phyloP scores from a whole-genome alignment of 768 basidiomycete genomes.

The Tulasnella sp. region DNA sequence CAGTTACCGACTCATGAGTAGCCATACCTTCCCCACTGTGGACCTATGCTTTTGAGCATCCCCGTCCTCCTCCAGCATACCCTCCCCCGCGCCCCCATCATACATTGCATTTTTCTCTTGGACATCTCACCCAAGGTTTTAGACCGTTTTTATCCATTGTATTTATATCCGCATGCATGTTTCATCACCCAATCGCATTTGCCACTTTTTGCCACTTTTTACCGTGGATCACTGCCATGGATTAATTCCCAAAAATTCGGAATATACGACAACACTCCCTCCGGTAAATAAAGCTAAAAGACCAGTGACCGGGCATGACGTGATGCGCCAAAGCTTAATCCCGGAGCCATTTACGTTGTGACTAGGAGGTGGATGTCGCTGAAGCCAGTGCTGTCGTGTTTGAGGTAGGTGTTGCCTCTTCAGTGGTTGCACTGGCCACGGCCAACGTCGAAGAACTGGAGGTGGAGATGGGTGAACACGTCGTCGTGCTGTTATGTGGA shows the following conservation, averaged over 20 bases:
- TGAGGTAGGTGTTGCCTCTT: neutral
- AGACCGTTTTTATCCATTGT: too few species aligned
- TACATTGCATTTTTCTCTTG: neutral
- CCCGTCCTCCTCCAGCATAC: neutral
- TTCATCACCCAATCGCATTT: too few species aligned
- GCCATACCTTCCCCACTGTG: neutral
- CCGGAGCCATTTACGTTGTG: neutral
- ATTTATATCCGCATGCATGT: too few species aligned
- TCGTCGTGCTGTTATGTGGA: neutral
- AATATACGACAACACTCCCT: too few species aligned
- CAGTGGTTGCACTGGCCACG: neutral
- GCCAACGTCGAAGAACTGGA: neutral
- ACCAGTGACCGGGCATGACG: too few species aligned
- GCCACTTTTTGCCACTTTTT: too few species aligned
- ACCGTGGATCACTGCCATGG: too few species aligned
- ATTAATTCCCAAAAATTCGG: too few species aligned
- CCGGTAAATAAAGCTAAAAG: too few species aligned
- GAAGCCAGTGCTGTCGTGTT: neutral
- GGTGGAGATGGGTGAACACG: neutral
- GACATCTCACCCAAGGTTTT: too few species aligned
- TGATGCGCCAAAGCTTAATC: too few species aligned
- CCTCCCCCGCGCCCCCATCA: neutral
- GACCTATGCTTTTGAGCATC: neutral
- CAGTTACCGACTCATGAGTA: constrained; percentile 15
- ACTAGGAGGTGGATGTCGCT: neutral